Evolutionary conservation across 2,329 filamentous ascomycete species (phyloP).

Genomic region (Verticillium tricorpus): DNA sequence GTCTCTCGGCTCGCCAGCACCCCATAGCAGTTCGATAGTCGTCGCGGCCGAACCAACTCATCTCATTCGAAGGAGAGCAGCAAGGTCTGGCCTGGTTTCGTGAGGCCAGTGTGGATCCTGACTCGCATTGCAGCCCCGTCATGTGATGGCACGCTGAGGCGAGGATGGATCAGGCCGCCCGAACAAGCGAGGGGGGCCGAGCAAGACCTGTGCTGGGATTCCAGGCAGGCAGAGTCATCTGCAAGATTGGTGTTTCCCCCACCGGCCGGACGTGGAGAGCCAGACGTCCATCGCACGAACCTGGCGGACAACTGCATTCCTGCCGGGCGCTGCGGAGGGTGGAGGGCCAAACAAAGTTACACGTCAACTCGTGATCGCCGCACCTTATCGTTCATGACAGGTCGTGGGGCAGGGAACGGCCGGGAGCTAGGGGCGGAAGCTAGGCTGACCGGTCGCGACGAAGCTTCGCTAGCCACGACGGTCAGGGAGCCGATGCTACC

Average conservation of each 20-base stretch:
- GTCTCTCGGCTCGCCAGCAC: background rate
- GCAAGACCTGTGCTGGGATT: background rate
- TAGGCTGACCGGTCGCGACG: background rate
- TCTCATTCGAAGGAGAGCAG: background rate
- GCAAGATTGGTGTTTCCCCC: background rate
- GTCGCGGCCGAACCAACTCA: background rate
- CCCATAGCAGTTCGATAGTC: background rate
- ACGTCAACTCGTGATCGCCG: background rate
- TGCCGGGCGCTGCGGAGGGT: background rate
- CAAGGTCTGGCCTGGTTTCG: background rate
- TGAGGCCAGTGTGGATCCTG: slow-evolving; percentile 1
- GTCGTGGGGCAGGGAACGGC: background rate
- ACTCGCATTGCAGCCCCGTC: slow-evolving; percentile 5
- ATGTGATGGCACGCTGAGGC: slow-evolving; percentile 3
- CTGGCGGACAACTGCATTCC: background rate
- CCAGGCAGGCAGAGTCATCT: background rate
- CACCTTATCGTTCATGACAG: background rate
- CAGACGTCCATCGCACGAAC: too few species aligned
- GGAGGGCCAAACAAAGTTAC: background rate
- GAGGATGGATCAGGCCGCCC: background rate
- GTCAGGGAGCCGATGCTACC: background rate
- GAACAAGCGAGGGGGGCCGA: background rate
- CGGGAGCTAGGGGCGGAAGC: background rate
- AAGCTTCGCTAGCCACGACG: background rate
- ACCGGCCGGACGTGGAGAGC: too few species aligned